These are phyloP conservation scores for Gigaspora rosea DNA, from an alignment of 192 early-diverging fungal species.

Conservation along the genomic window DNA sequence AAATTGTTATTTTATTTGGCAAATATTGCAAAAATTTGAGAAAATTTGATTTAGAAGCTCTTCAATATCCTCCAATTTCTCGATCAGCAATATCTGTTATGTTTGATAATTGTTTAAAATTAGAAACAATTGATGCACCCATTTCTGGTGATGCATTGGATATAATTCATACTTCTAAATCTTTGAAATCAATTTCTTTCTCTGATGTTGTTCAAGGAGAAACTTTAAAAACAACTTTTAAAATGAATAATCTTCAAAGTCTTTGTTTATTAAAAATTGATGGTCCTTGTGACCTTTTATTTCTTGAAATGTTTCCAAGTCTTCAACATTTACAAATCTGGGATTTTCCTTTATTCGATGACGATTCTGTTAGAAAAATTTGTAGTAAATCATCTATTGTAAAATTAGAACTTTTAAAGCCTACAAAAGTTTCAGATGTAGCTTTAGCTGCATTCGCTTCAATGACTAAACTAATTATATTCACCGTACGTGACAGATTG, in stretches of 20 bases:
- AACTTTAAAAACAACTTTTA: not conserved
- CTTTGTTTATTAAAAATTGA: conserved; percentile 21
- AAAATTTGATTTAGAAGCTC: conserved; percentile 10
- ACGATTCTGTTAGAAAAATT: conserved; percentile 16
- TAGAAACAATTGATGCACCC: conserved; percentile 5
- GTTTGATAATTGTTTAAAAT: conserved; percentile 12
- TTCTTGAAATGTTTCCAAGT: conserved; percentile 17
- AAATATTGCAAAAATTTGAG: conserved; percentile 29
- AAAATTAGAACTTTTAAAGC: conserved; percentile 1
- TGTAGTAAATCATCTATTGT: not conserved
- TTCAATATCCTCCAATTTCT: not conserved
- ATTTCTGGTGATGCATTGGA: not conserved
- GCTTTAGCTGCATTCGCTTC: not conserved
- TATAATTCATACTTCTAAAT: conserved; percentile 1
- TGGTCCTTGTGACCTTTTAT: conserved; percentile 20
- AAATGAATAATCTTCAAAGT: conserved; percentile 17
- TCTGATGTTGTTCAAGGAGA: not conserved
- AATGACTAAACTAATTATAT: conserved; percentile 15
- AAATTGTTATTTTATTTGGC: conserved; percentile 16
- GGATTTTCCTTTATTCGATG: conserved; percentile 7
- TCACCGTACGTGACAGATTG: not conserved
- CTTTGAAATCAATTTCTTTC: not conserved
- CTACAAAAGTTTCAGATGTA: conserved; percentile 18
- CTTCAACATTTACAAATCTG: conserved; percentile 7
- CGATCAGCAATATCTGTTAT: not conserved